Evolutionary conservation across 2,329 filamentous ascomycete genomes (phyloP), one percentile per base, ranked within the genome.

Genomic region (Aspergillus felis): DNA sequence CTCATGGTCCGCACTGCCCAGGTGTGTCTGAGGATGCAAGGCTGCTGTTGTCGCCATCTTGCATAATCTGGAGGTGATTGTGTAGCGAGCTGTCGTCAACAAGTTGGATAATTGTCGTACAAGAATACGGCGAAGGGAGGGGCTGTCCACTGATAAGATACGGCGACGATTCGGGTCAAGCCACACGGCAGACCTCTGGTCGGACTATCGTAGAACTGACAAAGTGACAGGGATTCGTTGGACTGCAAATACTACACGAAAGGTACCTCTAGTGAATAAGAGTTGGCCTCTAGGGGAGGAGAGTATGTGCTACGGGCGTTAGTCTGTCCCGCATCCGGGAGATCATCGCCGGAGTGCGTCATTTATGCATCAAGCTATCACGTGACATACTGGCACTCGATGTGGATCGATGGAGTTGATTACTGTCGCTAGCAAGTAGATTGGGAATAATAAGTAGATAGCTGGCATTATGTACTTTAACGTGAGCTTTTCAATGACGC

Each of bases 271-370:
- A 12, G 32, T 38, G 32, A 17, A 38, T 14, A 17, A 38, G 52
- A 54, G 50, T 53, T 44, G 53, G 54, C 56, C 53, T 17, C 54
- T 55, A 56, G 54, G 56, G 53, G 55, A 55, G 52, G 52, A 24
- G 42, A 20, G n/a, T 17, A 24, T 12, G 42, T 46, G 42, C n/a
- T 24, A 46, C 47, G n/a, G 22, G 54, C 52, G 51, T 55, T 54
- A 60, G 53, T 22, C 49, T 55, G 58, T 56, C 60, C 58, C 58
- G 60, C 58, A 61, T 59, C 58, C 60, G 67, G 68, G 62, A 66
- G 69, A 71, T 71, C 68, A 63, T 64, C 68, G 61, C 57, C 46
- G 35, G 38, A 47, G 63, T 69, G 67, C 69, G 69, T 72, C 69
- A 72, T 71, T 53, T 58, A 60, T 67, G 62, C 63, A 66, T 67